Conservation (phyloP, 345 rosid species). For the Eucalyptus grandis region DNA sequence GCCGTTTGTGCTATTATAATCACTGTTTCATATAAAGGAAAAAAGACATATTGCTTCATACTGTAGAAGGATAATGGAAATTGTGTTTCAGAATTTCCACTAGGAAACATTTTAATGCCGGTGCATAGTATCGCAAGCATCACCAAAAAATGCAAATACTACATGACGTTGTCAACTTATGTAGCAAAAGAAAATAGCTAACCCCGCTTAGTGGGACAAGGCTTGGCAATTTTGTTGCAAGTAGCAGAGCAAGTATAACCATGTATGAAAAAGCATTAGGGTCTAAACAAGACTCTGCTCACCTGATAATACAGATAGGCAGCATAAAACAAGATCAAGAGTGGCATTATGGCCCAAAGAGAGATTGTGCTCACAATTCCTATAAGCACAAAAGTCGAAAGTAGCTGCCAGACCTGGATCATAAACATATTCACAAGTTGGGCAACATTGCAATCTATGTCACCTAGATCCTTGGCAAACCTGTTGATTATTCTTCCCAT, state of each 20-base stretch:
- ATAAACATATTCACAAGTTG: slow-evolving; percentile 54
- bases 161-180: too few species aligned
- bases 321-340: slow-evolving; percentile 75
- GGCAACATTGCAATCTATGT: slow-evolving; percentile 79
- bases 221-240: too few species aligned
- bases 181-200: too few species aligned
- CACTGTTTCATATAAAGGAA: not conserved
- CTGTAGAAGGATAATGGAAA: not conserved
- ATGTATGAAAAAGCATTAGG: not conserved
- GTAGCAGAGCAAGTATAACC: not conserved
- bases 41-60: not conserved
- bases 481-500: slow-evolving; percentile 29
- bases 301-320: slow-evolving; percentile 96
- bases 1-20: not conserved
- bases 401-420: slow-evolving; percentile 69
- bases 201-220: too few species aligned
- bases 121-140: not conserved
- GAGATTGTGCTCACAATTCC: slow-evolving; percentile 85
- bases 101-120: not conserved
- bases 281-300: not conserved
- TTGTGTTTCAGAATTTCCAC: not conserved
- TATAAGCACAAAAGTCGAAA: slow-evolving; percentile 82
- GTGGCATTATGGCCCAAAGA: slow-evolving; percentile 91
- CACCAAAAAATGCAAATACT: not conserved
- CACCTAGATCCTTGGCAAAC: slow-evolving; percentile 87